phyloP scores from a whole-genome alignment of 768 basidiomycete genomes.

The Auricularia sp. region DNA sequence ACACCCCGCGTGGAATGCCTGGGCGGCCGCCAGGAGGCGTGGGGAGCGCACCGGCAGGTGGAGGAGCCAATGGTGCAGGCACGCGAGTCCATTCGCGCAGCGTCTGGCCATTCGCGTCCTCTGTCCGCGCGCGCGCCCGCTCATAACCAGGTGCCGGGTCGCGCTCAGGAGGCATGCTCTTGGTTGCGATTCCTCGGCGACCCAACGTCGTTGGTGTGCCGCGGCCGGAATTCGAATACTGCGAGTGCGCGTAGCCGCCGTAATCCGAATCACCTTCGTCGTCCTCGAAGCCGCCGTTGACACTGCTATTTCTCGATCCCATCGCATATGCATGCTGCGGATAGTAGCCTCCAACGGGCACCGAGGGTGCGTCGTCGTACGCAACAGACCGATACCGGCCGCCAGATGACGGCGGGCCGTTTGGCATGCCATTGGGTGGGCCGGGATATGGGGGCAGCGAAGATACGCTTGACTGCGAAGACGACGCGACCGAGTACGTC shows the following conservation, averaged over 20 bases:
- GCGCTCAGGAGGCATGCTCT: conserved; percentile 50
- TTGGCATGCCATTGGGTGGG: conserved; percentile 19
- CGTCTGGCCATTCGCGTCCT: conserved; percentile 52
- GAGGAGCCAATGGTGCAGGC: conserved; percentile 26
- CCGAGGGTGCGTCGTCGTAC: background rate
- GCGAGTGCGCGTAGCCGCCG: conserved; percentile 21
- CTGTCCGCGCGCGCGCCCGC: conserved; percentile 57
- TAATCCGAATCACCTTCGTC: conserved; percentile 65
- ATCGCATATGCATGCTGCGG: background rate
- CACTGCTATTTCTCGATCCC: conserved; percentile 8
- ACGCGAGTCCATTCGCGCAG: conserved; percentile 41
- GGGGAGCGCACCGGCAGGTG: conserved; percentile 4
- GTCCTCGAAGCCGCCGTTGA: conserved; percentile 50
- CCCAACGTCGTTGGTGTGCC: conserved; percentile 53
- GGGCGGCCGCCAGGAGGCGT: conserved; percentile 7
- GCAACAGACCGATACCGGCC: background rate
- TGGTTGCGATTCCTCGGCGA: conserved; percentile 42
- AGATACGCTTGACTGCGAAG: background rate
- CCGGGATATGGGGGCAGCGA: conserved; percentile 16
- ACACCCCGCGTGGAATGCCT: conserved; percentile 6
- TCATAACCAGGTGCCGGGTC: conserved; percentile 38
- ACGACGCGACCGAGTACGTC: background rate
- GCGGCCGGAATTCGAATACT: conserved; percentile 45
- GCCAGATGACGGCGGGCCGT: conserved; percentile 20
- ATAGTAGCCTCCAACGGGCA: background rate